Percentiles rank a stretch among this genome's conserved stretches.
phyloP scores from a whole-genome alignment of 306 rosid genomes.

The Lathyrus tuberosus region DNA sequence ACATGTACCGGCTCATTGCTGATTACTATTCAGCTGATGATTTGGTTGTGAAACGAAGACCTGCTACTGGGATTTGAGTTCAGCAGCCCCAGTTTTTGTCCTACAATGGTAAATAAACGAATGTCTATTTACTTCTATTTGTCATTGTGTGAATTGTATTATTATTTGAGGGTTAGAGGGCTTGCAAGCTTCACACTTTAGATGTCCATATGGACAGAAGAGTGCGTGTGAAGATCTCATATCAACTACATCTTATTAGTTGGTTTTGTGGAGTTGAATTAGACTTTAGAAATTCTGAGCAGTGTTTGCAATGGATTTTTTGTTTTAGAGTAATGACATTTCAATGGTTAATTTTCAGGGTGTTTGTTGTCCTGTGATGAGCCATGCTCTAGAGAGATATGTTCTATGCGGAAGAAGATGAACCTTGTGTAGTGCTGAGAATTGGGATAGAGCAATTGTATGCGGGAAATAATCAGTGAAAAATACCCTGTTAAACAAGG shows the following conservation, averaged over 20 bases:
- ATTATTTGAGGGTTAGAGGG: constrained; percentile 20
- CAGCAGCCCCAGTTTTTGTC: constrained; percentile 41
- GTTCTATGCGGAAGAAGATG: constrained; percentile 26
- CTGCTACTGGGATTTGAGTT: constrained; percentile 57
- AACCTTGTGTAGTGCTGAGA: constrained; percentile 29
- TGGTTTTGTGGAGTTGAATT: not conserved
- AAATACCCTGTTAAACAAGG: constrained; percentile 4
- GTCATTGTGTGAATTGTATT: not conserved
- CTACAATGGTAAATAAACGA: constrained; percentile 43
- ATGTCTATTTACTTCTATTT: not conserved
- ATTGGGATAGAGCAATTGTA: constrained; percentile 30
- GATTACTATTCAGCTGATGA: constrained; percentile 97
- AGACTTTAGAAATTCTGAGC: not conserved
- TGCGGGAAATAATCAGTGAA: constrained; percentile 5
- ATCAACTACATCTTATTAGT: not conserved
- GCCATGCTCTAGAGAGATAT: constrained; percentile 21
- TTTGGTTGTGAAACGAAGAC: constrained; percentile 75
- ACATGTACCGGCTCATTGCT: constrained; percentile 94
- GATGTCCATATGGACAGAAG: not conserved
- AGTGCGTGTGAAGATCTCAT: not conserved
- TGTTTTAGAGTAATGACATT: constrained; percentile 21
- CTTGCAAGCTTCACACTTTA: not conserved
- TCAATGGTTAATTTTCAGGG: constrained; percentile 42
- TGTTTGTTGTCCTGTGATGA: constrained; percentile 30
- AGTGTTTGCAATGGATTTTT: constrained; percentile 28